Conservation (phyloP, 352 stramenopile genomes). For the Phytophthora rubi region DNA sequence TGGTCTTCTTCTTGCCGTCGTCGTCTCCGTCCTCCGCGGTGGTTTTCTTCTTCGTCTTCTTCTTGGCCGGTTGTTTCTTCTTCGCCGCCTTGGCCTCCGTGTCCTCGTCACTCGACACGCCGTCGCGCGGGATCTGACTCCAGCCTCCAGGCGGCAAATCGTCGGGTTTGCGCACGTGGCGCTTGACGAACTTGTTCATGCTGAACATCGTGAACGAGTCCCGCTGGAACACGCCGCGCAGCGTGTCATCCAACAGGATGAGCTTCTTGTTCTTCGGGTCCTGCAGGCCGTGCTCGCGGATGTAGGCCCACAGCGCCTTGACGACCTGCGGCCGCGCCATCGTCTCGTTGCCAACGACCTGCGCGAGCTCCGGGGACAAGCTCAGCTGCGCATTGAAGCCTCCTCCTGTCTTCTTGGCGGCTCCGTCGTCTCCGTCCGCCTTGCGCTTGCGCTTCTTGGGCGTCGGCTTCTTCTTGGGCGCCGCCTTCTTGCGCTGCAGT, state of each 20-base stretch:
- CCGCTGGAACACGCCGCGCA: constrained; percentile 81
- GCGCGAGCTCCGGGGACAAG: constrained; percentile 79
- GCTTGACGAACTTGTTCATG: constrained; percentile 91
- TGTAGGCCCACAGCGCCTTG: constrained; percentile 97
- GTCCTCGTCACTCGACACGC: constrained; percentile 85
- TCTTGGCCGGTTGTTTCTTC: constrained; percentile 56
- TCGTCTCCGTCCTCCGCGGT: constrained; percentile 53
- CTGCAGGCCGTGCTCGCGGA: constrained; percentile 94
- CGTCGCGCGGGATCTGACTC: constrained; percentile 78
- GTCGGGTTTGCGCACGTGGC: constrained; percentile 79
- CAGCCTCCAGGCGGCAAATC: constrained; percentile 71
- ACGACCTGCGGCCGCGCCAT: constrained; percentile 94
- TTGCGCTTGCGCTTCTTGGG: constrained; percentile 68
- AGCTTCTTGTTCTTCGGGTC: constrained; percentile 94
- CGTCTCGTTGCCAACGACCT: constrained; percentile 82
- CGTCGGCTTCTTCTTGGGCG: constrained; percentile 62
- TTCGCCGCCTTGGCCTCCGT: constrained; percentile 61
- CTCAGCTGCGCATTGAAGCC: constrained; percentile 81
- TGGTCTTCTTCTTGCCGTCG: constrained; percentile 64
- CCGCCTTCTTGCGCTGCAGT: constrained; percentile 41
- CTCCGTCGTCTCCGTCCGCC: constrained; percentile 26
- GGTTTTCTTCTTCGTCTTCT: constrained; percentile 55
- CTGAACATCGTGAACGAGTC: constrained; percentile 90
- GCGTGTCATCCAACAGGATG: constrained; percentile 91
- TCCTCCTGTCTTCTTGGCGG: constrained; percentile 40